These are phyloP conservation scores for Umbelopsis ramanniana DNA, from an alignment of 192 early-diverging fungal genomes.

Conservation along the genomic window DNA sequence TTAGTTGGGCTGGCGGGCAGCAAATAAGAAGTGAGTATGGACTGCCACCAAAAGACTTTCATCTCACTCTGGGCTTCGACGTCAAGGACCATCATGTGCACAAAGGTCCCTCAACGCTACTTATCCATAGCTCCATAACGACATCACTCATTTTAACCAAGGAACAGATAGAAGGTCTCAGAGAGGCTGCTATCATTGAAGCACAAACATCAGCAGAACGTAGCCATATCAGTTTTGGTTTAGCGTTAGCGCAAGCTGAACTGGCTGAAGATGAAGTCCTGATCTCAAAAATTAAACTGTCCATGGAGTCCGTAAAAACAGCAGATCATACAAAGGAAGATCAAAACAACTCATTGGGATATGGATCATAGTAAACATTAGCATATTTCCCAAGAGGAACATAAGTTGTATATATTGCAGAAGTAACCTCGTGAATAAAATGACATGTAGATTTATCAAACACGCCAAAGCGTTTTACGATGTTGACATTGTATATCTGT, in stretches of 20 bases:
- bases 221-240: not conserved
- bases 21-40: not conserved
- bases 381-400: too few species aligned
- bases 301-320: not conserved
- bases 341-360: not conserved
- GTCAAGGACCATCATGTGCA: not conserved
- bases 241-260: constrained; percentile 4
- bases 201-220: not conserved
- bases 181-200: not conserved
- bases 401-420: too few species aligned
- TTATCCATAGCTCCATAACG: not conserved
- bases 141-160: not conserved
- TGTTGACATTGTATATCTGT: too few species aligned
- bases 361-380: not conserved
- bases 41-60: not conserved
- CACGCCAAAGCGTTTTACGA: constrained; percentile 15
- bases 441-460: constrained; percentile 26
- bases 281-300: not conserved
- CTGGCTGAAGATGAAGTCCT: not conserved
- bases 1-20: not conserved
- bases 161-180: constrained; percentile 1
- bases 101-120: not conserved
- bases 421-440: not conserved
- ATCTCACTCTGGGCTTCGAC: not conserved
- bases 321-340: not conserved